Evolutionary conservation across 495 filamentous ascomycete genomes (phyloP).

Genomic region (Penicillium alfredii): DNA sequence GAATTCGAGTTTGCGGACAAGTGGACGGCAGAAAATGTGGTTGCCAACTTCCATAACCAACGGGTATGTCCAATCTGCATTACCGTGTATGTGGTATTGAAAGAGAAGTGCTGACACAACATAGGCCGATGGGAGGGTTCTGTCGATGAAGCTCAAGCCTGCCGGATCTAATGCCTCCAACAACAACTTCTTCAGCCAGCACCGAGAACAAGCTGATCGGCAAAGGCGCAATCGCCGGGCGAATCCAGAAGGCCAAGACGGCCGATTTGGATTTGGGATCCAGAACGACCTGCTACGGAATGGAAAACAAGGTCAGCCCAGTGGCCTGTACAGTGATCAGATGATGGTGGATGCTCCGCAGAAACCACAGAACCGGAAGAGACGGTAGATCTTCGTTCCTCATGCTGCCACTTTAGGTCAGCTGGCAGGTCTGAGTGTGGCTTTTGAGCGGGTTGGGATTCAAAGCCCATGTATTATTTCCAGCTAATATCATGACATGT

Average conservation of each 20-base stretch:
- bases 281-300: constrained; percentile 6
- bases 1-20: constrained; percentile 79
- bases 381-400: constrained; percentile 7
- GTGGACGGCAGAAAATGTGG: constrained; percentile 69
- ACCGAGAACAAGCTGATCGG: constrained; percentile 44
- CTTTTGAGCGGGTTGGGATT: too few relatives aligned
- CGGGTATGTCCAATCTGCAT: constrained; percentile 62
- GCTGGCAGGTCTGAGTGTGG: too few relatives aligned
- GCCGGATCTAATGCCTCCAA: constrained; percentile 26
- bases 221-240: constrained; percentile 36
- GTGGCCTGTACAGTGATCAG: constrained; percentile 38
- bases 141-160: constrained; percentile 68
- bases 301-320: constrained; percentile 2
- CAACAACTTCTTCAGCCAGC: constrained; percentile 34
- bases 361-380: constrained; percentile 18
- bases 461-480: too few relatives aligned
- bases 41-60: constrained; percentile 81
- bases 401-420: too few relatives aligned
- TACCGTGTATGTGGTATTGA: too few relatives aligned
- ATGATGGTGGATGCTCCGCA: constrained; percentile 41
- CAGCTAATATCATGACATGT: constrained; percentile 23
- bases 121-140: constrained; percentile 78
- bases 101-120: constrained; percentile 18
- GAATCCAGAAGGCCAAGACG: not conserved
- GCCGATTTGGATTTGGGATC: not conserved